Percentiles rank a stretch among this genome's conserved stretches.
Evolutionary conservation across 2,329 filamentous ascomycete species (phyloP).

Genomic region (Zymoseptoria ardabiliae): DNA sequence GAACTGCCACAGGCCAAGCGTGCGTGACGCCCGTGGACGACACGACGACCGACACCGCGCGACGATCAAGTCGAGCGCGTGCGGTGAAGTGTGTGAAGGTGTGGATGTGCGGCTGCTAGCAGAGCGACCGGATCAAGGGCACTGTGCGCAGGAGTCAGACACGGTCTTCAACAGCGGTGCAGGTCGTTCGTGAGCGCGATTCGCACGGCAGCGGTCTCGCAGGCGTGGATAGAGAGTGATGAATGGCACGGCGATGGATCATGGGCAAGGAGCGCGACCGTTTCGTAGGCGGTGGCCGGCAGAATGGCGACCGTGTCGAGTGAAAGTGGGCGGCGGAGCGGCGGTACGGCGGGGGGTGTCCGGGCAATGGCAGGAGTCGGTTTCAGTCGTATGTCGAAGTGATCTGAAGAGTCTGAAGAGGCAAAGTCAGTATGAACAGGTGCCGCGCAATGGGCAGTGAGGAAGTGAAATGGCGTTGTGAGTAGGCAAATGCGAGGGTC

Average conservation of each 20-base stretch:
- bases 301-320: neutral
- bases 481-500: neutral
- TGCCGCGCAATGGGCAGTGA: neutral
- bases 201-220: neutral
- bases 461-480: neutral
- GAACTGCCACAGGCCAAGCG: conserved; percentile 19
- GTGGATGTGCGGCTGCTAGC: neutral
- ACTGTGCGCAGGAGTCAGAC: neutral
- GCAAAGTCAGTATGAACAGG: neutral
- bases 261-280: neutral
- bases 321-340: neutral
- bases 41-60: neutral
- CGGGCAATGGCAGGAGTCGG: neutral
- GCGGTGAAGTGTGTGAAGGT: neutral
- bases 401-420: neutral
- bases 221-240: neutral
- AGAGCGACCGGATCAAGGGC: neutral
- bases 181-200: neutral
- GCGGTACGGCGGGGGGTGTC: neutral
- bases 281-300: neutral
- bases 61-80: neutral
- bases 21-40: conserved; percentile 5
- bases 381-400: neutral
- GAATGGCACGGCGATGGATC: neutral
- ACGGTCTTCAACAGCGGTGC: neutral